phyloP scores from a whole-genome alignment of 108 stramenopile species.

The Cylindrotheca closterium region DNA sequence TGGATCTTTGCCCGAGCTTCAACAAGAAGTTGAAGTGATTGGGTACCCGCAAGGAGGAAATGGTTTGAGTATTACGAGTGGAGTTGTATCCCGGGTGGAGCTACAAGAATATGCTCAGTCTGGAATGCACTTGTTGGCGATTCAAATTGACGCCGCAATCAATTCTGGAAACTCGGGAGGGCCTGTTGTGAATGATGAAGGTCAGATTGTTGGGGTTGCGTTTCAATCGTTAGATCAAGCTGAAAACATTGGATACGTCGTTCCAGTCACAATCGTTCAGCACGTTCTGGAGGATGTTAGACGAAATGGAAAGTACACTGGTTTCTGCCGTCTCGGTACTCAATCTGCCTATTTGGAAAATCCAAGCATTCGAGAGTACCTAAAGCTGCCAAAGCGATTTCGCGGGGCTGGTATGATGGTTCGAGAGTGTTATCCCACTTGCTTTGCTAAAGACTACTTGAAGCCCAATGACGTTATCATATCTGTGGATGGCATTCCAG shows the following conservation, averaged over 20 bases:
- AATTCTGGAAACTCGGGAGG: slow-evolving; percentile 71
- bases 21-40: slow-evolving; percentile 59
- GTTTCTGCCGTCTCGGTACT: slow-evolving; percentile 49
- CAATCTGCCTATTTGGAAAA: slow-evolving; percentile 42
- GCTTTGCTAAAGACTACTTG: slow-evolving; percentile 39
- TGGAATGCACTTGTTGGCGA: slow-evolving; percentile 46
- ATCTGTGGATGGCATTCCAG: slow-evolving; percentile 48
- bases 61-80: slow-evolving; percentile 62
- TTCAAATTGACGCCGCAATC: slow-evolving; percentile 77
- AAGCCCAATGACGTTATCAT: slow-evolving; percentile 48
- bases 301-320: slow-evolving; percentile 42
- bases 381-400: slow-evolving; percentile 29
- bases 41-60: slow-evolving; percentile 68
- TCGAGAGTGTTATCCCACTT: slow-evolving; percentile 39
- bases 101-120: slow-evolving; percentile 53
- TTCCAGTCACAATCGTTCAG: slow-evolving; percentile 51
- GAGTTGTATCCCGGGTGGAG: slow-evolving; percentile 72
- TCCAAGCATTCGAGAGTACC: slow-evolving; percentile 36
- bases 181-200: slow-evolving; percentile 51
- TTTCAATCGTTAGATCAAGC: slow-evolving; percentile 51
- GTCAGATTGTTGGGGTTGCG: slow-evolving; percentile 62
- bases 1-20: slow-evolving; percentile 46
- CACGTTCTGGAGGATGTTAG: slow-evolving; percentile 52
- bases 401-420: slow-evolving; percentile 32
- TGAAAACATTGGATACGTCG: slow-evolving; percentile 69